Evolutionary conservation across 2,329 filamentous ascomycete genomes (phyloP).

Genomic region (Fusarium devonianum): DNA sequence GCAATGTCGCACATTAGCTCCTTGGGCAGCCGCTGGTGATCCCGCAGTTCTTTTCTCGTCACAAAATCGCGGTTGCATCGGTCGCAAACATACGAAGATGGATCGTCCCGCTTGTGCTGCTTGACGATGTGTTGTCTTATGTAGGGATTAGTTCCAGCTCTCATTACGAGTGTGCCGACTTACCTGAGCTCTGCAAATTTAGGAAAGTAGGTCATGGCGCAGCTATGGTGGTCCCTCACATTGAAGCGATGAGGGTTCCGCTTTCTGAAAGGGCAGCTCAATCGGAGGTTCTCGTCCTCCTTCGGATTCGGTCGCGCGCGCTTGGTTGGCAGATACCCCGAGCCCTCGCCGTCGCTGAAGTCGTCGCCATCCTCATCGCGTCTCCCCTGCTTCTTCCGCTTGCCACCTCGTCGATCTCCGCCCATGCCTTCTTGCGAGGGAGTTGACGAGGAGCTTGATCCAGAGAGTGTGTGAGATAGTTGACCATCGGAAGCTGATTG

Average conservation of each 20-base stretch:
- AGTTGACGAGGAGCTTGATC: constrained; percentile 43
- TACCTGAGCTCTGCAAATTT: constrained; percentile 53
- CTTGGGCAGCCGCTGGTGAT: constrained; percentile 50
- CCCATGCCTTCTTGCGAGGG: constrained; percentile 41
- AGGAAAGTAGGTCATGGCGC: constrained; percentile 53
- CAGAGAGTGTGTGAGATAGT: constrained; percentile 43
- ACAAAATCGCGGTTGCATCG: constrained; percentile 51
- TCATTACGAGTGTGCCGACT: background rate
- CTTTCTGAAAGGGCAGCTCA: constrained; percentile 55
- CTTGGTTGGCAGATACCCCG: constrained; percentile 42
- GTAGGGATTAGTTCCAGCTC: constrained; percentile 9
- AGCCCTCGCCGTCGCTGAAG: constrained; percentile 46
- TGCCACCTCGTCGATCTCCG: constrained; percentile 40
- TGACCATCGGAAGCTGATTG: constrained; percentile 42
- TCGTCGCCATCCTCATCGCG: constrained; percentile 47
- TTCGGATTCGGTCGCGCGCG: constrained; percentile 43
- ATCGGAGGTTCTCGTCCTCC: constrained; percentile 50
- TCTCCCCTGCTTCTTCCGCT: constrained; percentile 47
- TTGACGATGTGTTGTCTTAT: constrained; percentile 53
- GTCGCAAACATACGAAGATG: constrained; percentile 51
- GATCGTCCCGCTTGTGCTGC: constrained; percentile 52
- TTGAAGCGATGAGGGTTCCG: constrained; percentile 56
- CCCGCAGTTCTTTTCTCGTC: constrained; percentile 49
- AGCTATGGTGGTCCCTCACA: constrained; percentile 54
- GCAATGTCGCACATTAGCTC: constrained; percentile 53